A percentile compares a stretch with the other conserved stretches of the same genome.
Evolutionary conservation across 208 protist genomes (phyloP).

Genomic region (Entamoeba invadens): DNA sequence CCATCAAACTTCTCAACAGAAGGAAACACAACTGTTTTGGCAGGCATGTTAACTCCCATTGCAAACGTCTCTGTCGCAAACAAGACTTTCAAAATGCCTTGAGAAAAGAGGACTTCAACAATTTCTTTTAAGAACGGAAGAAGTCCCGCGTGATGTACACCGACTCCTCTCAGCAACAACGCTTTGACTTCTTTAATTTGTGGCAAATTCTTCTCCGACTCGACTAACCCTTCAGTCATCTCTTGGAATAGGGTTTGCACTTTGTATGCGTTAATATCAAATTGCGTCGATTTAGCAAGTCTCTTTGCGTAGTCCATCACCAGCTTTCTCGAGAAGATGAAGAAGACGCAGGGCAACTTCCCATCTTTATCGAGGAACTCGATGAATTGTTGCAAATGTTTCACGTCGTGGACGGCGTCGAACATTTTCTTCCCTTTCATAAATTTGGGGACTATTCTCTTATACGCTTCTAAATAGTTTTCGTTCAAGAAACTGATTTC

Average conservation of each 20-base stretch:
- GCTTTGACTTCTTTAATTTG: background rate
- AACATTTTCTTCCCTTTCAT: background rate
- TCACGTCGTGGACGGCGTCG: background rate
- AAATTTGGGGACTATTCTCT: background rate
- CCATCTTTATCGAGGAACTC: conserved; percentile 69
- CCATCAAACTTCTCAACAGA: conserved; percentile 94
- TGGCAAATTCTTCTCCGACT: background rate
- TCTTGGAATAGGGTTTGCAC: background rate
- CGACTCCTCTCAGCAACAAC: conserved; percentile 45
- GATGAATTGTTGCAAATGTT: background rate
- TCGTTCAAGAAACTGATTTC: background rate
- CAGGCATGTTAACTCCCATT: conserved; percentile 74
- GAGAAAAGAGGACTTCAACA: conserved; percentile 63
- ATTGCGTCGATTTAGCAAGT: background rate
- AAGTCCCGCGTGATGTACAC: conserved; percentile 64
- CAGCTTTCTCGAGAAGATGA: conserved; percentile 88
- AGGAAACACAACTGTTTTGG: conserved; percentile 66
- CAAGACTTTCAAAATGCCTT: conserved; percentile 55
- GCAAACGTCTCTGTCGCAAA: conserved; percentile 73
- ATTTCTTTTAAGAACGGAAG: conserved; percentile 68
- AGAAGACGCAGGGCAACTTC: conserved; percentile 91
- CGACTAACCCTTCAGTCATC: background rate
- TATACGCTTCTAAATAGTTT: background rate
- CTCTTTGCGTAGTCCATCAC: conserved; percentile 56
- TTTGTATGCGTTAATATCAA: background rate